phyloP scores from a whole-genome alignment of 2,329 filamentous ascomycete genomes.

The Nigrospora osmanthi region DNA sequence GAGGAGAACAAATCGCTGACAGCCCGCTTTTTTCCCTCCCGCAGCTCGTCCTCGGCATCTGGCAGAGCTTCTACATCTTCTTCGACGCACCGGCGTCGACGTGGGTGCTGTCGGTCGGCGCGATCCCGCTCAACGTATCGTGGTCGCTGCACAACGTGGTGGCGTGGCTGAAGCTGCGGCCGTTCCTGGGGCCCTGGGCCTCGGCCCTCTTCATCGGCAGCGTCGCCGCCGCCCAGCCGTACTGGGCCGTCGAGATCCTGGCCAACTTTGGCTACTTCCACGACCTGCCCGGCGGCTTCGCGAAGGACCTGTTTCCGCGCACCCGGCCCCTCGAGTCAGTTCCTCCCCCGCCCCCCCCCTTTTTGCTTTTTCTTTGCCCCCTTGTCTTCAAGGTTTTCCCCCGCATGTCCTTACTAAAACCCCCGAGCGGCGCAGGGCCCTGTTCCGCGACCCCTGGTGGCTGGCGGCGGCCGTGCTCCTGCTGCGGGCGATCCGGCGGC shows the following conservation, averaged over 20 bases:
- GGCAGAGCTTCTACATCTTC: slow-evolving; percentile 54
- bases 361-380: no score
- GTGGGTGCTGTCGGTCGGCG: slow-evolving; percentile 56
- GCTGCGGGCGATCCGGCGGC: slow-evolving; percentile 54
- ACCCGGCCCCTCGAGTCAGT: slow-evolving; percentile 46
- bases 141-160: slow-evolving; percentile 60
- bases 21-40: no score
- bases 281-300: slow-evolving; percentile 42
- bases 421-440: slow-evolving; percentile 18
- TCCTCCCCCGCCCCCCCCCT: no score
- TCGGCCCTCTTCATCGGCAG: slow-evolving; percentile 51
- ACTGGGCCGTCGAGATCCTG: slow-evolving; percentile 58
- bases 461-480: slow-evolving; percentile 52
- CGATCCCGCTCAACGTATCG: slow-evolving; percentile 53
- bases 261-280: slow-evolving; percentile 61
- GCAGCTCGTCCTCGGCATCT: slow-evolving; percentile 46
- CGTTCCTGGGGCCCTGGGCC: slow-evolving; percentile 43
- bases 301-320: slow-evolving; percentile 11
- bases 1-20: neutral
- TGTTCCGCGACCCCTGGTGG: slow-evolving; percentile 63
- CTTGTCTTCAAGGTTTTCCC: no score
- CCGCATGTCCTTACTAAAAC: no score
- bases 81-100: slow-evolving; percentile 36
- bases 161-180: slow-evolving; percentile 59
- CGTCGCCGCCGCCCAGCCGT: slow-evolving; percentile 50